Conservation (phyloP, 1,284 basidiomycete genomes). For the Cryptococcus deneoformans region DNA sequence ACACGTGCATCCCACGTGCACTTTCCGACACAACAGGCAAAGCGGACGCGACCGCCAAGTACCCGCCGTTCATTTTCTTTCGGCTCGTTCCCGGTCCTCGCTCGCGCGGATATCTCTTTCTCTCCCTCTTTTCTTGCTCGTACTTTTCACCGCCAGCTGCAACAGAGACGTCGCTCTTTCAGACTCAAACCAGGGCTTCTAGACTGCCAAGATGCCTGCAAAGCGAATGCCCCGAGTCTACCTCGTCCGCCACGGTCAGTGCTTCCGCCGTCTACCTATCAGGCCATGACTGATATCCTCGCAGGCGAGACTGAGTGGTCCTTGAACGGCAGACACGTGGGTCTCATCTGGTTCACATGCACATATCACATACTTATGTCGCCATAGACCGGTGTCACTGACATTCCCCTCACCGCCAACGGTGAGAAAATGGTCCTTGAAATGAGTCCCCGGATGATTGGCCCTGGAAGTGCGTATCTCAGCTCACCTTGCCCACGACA, state of each 20-base stretch:
- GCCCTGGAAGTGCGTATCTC: conserved; percentile 64
- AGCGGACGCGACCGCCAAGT: background rate
- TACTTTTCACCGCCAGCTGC: background rate
- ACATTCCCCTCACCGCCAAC: conserved; percentile 79
- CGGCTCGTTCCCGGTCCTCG: too few species aligned
- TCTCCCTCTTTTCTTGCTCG: background rate
- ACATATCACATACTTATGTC: background rate
- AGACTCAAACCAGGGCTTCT: too few species aligned
- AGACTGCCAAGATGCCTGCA: background rate
- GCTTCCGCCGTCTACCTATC: background rate
- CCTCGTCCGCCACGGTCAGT: conserved; percentile 46
- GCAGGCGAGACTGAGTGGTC: conserved; percentile 92
- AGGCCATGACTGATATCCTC: background rate
- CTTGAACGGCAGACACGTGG: conserved; percentile 78
- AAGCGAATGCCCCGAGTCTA: conserved; percentile 50
- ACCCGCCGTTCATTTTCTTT: background rate
- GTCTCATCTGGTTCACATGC: conserved; percentile 16
- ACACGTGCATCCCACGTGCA: background rate
- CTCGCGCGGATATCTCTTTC: background rate
- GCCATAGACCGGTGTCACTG: conserved; percentile 75
- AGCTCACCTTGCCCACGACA: background rate
- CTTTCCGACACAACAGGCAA: too few species aligned
- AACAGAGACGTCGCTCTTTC: background rate
- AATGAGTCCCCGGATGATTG: conserved; percentile 66
- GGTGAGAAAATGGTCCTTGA: conserved; percentile 72